A percentile compares a stretch with the other conserved stretches of the same genome.
phyloP scores from a whole-genome alignment of 108 stramenopile species.

The Cyclotella cryptica region DNA sequence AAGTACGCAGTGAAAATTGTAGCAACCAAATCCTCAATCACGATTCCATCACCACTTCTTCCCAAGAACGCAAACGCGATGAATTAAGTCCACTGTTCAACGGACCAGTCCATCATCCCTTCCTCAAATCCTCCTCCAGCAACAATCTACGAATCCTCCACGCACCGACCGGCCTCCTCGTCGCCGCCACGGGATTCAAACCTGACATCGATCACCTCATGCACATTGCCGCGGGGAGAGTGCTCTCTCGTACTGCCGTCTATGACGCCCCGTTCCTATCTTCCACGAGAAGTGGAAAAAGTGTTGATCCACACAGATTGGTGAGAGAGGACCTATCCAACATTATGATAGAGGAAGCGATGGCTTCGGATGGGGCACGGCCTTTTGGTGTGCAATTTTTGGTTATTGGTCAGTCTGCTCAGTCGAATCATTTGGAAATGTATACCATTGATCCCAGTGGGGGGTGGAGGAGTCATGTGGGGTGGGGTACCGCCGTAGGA shows the following conservation, averaged over 20 bases:
- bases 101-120: conserved; percentile 42
- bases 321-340: conserved; percentile 50
- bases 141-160: conserved; percentile 76
- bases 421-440: conserved; percentile 33
- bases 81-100: conserved; percentile 30
- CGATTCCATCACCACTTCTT: background rate
- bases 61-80: background rate
- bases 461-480: conserved; percentile 45
- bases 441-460: conserved; percentile 60
- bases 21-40: background rate
- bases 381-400: conserved; percentile 50
- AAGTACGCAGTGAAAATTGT: background rate
- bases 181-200: conserved; percentile 52
- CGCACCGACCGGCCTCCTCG: conserved; percentile 66
- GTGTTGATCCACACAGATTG: conserved; percentile 51
- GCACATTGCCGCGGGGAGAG: conserved; percentile 37
- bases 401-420: conserved; percentile 44
- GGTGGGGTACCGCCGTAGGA: conserved; percentile 44
- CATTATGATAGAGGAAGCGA: conserved; percentile 43
- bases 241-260: conserved; percentile 43
- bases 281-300: conserved; percentile 11
- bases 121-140: conserved; percentile 47
- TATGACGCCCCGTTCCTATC: conserved; percentile 19
- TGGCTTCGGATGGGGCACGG: conserved; percentile 39
- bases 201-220: conserved; percentile 51